A percentile compares a stretch with the other conserved stretches of the same genome.
phyloP scores from a whole-genome alignment of 139 green algal genomes.

The Chlorella sp. region DNA sequence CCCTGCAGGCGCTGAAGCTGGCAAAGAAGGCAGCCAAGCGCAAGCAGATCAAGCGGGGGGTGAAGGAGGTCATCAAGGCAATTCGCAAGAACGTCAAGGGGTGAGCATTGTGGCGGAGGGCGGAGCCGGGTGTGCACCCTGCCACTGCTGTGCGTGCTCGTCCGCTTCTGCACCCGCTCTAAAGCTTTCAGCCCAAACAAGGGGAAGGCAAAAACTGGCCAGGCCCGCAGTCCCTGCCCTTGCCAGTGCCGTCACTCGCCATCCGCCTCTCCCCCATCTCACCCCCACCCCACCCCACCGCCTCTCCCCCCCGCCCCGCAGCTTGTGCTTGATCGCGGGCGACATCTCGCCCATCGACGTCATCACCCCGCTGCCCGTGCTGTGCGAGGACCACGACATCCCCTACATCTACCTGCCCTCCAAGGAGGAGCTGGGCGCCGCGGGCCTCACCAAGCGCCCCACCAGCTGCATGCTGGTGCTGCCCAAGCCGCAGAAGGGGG shows the following conservation, averaged over 20 bases:
- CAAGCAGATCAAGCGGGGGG: constrained; percentile 95
- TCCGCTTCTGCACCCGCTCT: too few species aligned
- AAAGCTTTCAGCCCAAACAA: too few species aligned
- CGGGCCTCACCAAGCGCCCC: constrained; percentile 95
- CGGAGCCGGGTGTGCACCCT: background rate
- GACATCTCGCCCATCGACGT: constrained; percentile 99
- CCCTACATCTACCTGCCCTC: constrained; percentile 96
- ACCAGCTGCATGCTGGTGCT: constrained; percentile 98
- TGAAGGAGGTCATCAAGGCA: constrained; percentile 99
- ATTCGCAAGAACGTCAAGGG: constrained; percentile 93
- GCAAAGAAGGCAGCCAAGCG: constrained; percentile 94
- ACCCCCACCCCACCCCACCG: background rate
- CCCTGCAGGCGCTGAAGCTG: constrained; percentile 81
- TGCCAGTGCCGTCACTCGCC: background rate
- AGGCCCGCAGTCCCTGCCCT: background rate
- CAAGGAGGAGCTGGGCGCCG: constrained; percentile 88
- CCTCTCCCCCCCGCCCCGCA: constrained; percentile 44
- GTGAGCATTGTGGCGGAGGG: constrained; percentile 57
- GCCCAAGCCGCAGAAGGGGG: constrained; percentile 58
- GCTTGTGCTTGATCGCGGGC: constrained; percentile 94
- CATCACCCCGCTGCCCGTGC: constrained; percentile 94
- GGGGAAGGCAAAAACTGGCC: background rate
- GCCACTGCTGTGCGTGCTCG: background rate
- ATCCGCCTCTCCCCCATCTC: background rate
- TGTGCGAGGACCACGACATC: constrained; percentile 95